phyloP scores from a whole-genome alignment of 2,329 filamentous ascomycete genomes.

The Mycogone perniciosa region DNA sequence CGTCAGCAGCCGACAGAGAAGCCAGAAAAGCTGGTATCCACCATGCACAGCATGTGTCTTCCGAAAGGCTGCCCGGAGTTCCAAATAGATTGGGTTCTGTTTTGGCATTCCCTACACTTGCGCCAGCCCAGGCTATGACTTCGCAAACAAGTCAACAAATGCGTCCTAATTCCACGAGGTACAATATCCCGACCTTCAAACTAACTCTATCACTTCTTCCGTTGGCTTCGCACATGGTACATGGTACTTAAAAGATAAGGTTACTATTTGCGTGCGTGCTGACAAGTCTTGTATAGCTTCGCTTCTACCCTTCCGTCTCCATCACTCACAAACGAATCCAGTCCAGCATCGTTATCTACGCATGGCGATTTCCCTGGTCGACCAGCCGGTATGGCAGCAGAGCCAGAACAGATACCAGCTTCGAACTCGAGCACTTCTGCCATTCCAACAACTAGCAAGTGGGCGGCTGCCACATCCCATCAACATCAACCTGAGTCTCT shows the following conservation, averaged over 20 bases:
- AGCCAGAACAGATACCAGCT: neutral
- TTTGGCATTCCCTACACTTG: neutral
- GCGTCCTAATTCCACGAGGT: neutral
- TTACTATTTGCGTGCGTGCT: neutral
- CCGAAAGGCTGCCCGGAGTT: neutral
- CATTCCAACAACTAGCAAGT: neutral
- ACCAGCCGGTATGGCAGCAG: neutral
- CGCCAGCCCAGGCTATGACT: neutral
- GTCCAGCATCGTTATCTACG: slow-evolving; percentile 28
- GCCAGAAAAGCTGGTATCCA: neutral
- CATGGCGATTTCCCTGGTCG: neutral
- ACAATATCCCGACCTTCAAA: neutral
- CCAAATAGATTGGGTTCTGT: neutral
- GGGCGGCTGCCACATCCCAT: neutral
- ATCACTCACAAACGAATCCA: slow-evolving; percentile 55
- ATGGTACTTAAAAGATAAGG: too few species aligned
- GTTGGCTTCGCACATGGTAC: neutral
- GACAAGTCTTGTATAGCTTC: neutral
- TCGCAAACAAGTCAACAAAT: neutral
- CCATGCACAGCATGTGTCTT: neutral
- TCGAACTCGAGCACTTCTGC: neutral
- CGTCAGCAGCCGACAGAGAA: neutral
- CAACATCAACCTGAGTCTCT: neutral
- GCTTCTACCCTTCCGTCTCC: slow-evolving; percentile 51
- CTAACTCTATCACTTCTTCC: neutral